Base-by-base conservation (phyloP, 139 green algal genomes). In the Chlamydomonas sphaeroides region DNA sequence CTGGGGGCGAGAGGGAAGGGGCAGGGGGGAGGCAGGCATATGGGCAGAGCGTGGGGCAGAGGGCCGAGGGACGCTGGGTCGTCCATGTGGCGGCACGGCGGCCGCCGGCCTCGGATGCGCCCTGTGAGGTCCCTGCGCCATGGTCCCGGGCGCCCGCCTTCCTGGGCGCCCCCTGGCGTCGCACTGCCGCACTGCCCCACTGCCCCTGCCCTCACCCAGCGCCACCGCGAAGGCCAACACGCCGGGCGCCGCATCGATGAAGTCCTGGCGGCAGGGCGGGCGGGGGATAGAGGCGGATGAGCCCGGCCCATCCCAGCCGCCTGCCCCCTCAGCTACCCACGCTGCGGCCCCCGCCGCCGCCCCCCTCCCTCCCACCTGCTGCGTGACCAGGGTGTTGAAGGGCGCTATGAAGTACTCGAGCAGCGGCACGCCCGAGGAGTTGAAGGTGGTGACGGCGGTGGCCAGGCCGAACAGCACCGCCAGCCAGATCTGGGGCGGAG, bases 361-460 rank as follows among this genome's bases (percentile, higher is more conserved):
- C 51, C 51, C 17, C 51, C 15, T 28, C 30, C 81, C 6, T n/a
- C 79, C 11, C 42, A 88, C 83, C 79, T 88, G 75, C 28, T 82
- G 59, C 0, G 59, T 80, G 30, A 91, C 61, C 0, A 23, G 15
- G 8, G 85, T 91, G 39, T 65, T 57, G 71, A 86, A 90, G 48
- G 87, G 87, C 57, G 90, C 86, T 23, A 85, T 73, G n/a, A 88
- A 56, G 36, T 81, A 92, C 68, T 95, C 78, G 30, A 96, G 83
- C 65, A 95, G 78, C 5, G 87, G 89, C 23, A 92, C 70, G 5
- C 88, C 92, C 20, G 87, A 86, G 33, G 92, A 78, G 51, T 95
- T 93, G 41, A 95, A 72, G 21, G 83, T 93, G 36, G 92, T 95
- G 1, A 90, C 78, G 28, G 91, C n/a, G 0, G 90, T 94, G 35